A percentile compares a stretch with the other conserved stretches of the same genome.
Conservation (phyloP, 441 rosid genomes). For the Pelargonium citronellum region DNA sequence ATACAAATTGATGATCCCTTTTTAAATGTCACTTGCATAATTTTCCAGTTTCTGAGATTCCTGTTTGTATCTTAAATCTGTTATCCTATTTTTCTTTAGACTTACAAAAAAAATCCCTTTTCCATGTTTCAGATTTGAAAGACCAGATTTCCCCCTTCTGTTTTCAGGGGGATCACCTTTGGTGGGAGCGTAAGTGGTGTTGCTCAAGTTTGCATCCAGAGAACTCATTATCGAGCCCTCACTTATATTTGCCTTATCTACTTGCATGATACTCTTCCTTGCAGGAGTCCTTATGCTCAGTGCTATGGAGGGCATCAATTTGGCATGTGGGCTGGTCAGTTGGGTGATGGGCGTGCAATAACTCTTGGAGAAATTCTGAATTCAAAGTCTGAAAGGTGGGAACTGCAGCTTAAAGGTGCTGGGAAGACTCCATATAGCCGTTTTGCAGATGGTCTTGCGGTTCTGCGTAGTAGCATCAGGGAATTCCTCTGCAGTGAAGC, state of each 20-base stretch:
- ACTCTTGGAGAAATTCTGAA: slow-evolving; percentile 82
- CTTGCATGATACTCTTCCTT: slow-evolving; percentile 21
- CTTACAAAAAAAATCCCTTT: slow-evolving; percentile 10
- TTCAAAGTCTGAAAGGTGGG: slow-evolving; percentile 87
- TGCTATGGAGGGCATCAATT: slow-evolving; percentile 98
- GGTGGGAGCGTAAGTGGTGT: slow-evolving; percentile 64
- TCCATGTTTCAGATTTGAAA: slow-evolving; percentile 61
- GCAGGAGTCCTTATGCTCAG: slow-evolving; percentile 79
- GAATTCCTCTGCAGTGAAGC: slow-evolving; percentile 94
- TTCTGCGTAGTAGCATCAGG: slow-evolving; percentile 84
- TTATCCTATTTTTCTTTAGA: neutral
- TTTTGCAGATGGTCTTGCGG: slow-evolving; percentile 98
- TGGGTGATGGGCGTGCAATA: slow-evolving; percentile 97
- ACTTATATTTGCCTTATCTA: slow-evolving; percentile 2
- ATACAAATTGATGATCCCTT: neutral
- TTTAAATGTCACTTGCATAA: neutral
- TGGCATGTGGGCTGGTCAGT: slow-evolving; percentile 98
- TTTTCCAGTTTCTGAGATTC: neutral
- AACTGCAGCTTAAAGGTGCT: slow-evolving; percentile 94
- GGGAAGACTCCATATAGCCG: slow-evolving; percentile 96
- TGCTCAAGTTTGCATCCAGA: slow-evolving; percentile 7
- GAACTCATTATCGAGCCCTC: neutral
- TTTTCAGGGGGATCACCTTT: slow-evolving; percentile 75
- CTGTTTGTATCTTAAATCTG: slow-evolving; percentile 3
- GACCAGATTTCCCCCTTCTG: slow-evolving; percentile 74